Evolutionary conservation across 306 rosid species (phyloP).

Genomic region (Argentina anserina): DNA sequence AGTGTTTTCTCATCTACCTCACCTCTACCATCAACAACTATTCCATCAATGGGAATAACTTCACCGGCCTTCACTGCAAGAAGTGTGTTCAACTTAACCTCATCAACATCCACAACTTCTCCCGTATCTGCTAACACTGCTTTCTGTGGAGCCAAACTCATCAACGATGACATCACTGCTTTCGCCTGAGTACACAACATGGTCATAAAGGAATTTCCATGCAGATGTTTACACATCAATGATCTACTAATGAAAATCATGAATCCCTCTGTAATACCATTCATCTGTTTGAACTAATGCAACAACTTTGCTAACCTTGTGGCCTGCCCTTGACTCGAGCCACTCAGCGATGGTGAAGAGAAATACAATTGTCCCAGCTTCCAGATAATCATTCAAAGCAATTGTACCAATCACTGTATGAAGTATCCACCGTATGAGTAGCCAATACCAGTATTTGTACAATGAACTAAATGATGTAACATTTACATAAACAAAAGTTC

Average conservation of each 20-base stretch:
- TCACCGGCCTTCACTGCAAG: constrained; percentile 90
- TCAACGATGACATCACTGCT: constrained; percentile 75
- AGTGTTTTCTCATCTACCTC: constrained; percentile 90
- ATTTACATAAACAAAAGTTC: background rate
- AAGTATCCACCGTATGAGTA: constrained; percentile 9
- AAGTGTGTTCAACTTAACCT: constrained; percentile 63
- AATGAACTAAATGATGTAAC: background rate
- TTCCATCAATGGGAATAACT: constrained; percentile 83
- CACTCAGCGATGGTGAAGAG: constrained; percentile 88
- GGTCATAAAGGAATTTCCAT: background rate
- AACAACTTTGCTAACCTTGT: constrained; percentile 48
- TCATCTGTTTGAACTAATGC: background rate
- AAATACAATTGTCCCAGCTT: constrained; percentile 90
- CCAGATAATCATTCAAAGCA: constrained; percentile 65
- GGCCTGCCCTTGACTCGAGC: constrained; percentile 82
- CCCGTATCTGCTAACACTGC: constrained; percentile 87
- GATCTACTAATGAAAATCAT: background rate
- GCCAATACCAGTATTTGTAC: background rate
- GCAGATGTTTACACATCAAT: background rate
- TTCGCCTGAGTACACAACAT: constrained; percentile 58
- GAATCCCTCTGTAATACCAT: background rate
- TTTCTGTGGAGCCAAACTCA: constrained; percentile 76
- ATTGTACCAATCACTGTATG: constrained; percentile 72
- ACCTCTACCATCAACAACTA: constrained; percentile 67
- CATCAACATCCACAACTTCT: constrained; percentile 69